A percentile compares a stretch with the other conserved stretches of the same genome.
These are phyloP conservation scores for Colletotrichum sp. DNA, from an alignment of 2,329 filamentous ascomycete species.

Conservation along the genomic window DNA sequence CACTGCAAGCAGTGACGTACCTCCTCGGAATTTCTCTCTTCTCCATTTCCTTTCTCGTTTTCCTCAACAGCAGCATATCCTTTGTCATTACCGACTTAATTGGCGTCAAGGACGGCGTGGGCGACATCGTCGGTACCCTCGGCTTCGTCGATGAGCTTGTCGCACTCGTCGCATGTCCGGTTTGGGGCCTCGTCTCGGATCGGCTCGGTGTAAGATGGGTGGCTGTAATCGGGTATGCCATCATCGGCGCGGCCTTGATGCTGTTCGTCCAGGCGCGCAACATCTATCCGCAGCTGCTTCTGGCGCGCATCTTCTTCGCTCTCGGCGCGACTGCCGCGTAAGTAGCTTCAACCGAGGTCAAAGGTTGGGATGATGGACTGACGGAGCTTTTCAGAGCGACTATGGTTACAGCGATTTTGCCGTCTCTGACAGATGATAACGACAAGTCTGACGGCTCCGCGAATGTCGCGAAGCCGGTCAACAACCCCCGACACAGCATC, in stretches of 20 bases:
- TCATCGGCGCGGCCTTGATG: constrained; percentile 79
- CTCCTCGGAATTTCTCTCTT: constrained; percentile 84
- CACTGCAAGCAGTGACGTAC: constrained; percentile 72
- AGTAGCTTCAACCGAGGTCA: constrained; percentile 30
- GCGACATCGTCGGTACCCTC: constrained; percentile 82
- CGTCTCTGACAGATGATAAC: constrained; percentile 66
- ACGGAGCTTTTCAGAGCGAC: constrained; percentile 61
- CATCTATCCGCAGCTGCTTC: constrained; percentile 86
- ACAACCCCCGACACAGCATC: constrained; percentile 59
- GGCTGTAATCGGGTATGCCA: constrained; percentile 77
- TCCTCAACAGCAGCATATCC: constrained; percentile 83
- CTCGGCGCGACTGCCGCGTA: constrained; percentile 88
- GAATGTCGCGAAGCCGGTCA: constrained; percentile 34
- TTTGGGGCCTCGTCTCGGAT: constrained; percentile 81
- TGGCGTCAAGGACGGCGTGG: constrained; percentile 74
- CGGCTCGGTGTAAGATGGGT: constrained; percentile 76
- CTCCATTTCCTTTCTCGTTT: constrained; percentile 88
- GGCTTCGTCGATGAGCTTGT: constrained; percentile 87
- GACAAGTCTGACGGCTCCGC: constrained; percentile 29
- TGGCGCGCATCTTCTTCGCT: constrained; percentile 87
- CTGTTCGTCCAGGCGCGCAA: constrained; percentile 85
- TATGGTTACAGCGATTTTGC: constrained; percentile 96
- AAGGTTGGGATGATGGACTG: neutral
- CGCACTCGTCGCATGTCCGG: constrained; percentile 78
- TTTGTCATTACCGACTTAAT: constrained; percentile 87